Evolutionary conservation across 495 filamentous ascomycete species (phyloP).

Genomic region (Oleoguttula mirabilis): DNA sequence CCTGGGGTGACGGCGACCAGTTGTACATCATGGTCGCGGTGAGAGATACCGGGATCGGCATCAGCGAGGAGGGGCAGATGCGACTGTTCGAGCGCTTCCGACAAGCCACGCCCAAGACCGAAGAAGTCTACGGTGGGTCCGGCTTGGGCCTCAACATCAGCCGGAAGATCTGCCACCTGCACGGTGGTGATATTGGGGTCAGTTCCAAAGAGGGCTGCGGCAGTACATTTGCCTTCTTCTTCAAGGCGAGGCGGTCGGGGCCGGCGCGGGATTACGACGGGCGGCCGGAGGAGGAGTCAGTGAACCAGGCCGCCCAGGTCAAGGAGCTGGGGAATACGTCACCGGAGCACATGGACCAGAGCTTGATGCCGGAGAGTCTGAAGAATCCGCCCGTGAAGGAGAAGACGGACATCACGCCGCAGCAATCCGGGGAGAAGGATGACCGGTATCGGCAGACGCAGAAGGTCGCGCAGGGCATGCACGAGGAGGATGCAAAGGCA

Average conservation of each 20-base stretch:
- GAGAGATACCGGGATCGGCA: constrained; percentile 31
- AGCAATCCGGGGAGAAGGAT: background rate
- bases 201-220: constrained; percentile 25
- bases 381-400: constrained; percentile 6
- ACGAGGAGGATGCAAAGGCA: background rate
- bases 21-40: constrained; percentile 30
- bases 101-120: constrained; percentile 31
- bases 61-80: constrained; percentile 23
- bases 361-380: background rate
- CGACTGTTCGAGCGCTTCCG: constrained; percentile 28
- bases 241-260: constrained; percentile 22
- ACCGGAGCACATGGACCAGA: background rate
- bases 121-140: constrained; percentile 28
- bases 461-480: background rate
- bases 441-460: constrained; percentile 3
- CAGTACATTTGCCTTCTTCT: constrained; percentile 29
- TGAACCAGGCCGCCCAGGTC: background rate
- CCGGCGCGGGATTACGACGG: background rate
- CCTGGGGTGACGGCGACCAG: constrained; percentile 25
- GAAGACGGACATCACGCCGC: background rate
- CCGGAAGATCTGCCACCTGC: constrained; percentile 29
- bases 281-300: background rate
- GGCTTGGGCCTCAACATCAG: constrained; percentile 31
- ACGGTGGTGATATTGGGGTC: constrained; percentile 32
- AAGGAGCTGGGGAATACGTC: background rate